Percentiles rank a stretch among this genome's conserved stretches.
phyloP scores from a whole-genome alignment of 192 early-diverging fungal genomes.

The Linnemannia zychae region DNA sequence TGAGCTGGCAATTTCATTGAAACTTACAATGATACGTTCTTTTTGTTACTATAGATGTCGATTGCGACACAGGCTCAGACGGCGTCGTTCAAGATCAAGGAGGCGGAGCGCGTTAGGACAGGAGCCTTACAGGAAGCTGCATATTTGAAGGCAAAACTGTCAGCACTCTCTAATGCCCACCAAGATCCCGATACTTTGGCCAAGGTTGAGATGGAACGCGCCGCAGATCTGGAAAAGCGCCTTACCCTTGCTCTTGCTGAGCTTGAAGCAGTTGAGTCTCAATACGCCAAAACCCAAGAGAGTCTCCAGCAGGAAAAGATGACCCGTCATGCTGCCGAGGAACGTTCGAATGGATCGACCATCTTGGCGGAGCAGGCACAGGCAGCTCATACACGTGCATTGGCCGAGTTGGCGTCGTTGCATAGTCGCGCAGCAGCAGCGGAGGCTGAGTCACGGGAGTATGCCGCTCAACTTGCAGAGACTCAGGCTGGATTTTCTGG shows the following conservation, averaged over 20 bases:
- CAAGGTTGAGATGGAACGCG: constrained; percentile 61
- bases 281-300: constrained; percentile 57
- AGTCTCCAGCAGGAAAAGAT: constrained; percentile 58
- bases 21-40: no score
- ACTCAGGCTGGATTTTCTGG: constrained; percentile 50
- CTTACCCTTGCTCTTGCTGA: constrained; percentile 58
- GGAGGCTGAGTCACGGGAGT: constrained; percentile 60
- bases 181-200: constrained; percentile 52
- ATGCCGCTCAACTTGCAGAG: constrained; percentile 56
- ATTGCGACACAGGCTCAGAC: constrained; percentile 63
- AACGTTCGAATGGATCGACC: constrained; percentile 58
- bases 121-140: constrained; percentile 70
- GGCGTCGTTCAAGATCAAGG: constrained; percentile 61
- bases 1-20: neutral
- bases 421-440: constrained; percentile 59
- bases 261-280: constrained; percentile 49
- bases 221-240: constrained; percentile 61
- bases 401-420: constrained; percentile 60
- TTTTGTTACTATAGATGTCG: constrained; percentile 15
- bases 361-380: constrained; percentile 65
- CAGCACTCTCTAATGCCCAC: constrained; percentile 57
- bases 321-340: constrained; percentile 61
- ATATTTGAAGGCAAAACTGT: constrained; percentile 65
- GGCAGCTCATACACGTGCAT: constrained; percentile 61
- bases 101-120: constrained; percentile 63